Evolutionary conservation across 768 basidiomycete species (phyloP).

Genomic region (Boletus coccyginus): DNA sequence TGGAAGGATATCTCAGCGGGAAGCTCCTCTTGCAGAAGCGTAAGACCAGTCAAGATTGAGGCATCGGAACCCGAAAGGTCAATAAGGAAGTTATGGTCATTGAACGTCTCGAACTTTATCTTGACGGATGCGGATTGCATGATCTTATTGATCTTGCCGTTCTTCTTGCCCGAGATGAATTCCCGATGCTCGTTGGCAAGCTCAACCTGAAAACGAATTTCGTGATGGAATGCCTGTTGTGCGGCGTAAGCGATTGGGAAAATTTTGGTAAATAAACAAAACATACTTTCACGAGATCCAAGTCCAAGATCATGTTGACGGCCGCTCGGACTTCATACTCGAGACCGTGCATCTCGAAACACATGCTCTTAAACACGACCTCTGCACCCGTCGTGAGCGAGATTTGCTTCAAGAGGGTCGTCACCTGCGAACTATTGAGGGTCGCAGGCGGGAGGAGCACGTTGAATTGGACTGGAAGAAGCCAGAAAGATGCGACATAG

Average conservation of each 20-base stretch:
- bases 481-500: conserved; percentile 97
- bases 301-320: conserved; percentile 80
- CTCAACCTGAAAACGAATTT: conserved; percentile 98
- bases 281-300: conserved; percentile 86
- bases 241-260: neutral
- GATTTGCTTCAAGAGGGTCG: conserved; percentile 82
- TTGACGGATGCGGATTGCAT: conserved; percentile 97
- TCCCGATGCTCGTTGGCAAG: conserved; percentile 97
- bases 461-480: conserved; percentile 91
- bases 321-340: conserved; percentile 89
- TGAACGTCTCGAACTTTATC: conserved; percentile 99
- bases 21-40: conserved; percentile 92
- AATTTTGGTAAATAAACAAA: neutral
- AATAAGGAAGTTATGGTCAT: conserved; percentile 92
- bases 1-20: conserved; percentile 99
- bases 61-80: conserved; percentile 83
- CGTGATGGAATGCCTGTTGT: conserved; percentile 84
- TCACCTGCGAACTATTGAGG: conserved; percentile 79
- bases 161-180: conserved; percentile 99
- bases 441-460: conserved; percentile 81
- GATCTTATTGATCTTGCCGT: conserved; percentile 99
- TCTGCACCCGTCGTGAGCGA: conserved; percentile 87
- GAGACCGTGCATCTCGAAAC: conserved; percentile 94
- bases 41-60: conserved; percentile 85
- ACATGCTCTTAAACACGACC: conserved; percentile 95